Base-by-base conservation (phyloP, 1,284 basidiomycete species). In the Grifola frondosa region DNA sequence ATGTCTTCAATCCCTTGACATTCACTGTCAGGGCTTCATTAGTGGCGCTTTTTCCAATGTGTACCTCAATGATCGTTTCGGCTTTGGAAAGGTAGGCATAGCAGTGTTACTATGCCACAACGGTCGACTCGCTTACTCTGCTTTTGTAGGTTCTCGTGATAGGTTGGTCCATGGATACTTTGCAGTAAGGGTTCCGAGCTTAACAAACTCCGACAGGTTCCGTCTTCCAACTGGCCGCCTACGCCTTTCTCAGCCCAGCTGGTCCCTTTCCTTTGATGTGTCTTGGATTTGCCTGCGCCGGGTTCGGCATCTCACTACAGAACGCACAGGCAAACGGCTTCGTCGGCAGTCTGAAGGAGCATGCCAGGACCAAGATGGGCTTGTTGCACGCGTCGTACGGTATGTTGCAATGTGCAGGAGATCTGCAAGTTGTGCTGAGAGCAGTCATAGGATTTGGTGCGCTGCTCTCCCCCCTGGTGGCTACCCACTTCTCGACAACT, bases 251-350 rank as follows among this genome's bases (percentile, higher is more conserved):
- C 60, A 71, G 74, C 11, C 71, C 81, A 17, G 81, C 75, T 2
- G 73, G 77, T 3, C 86, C 87, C 0, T 90, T 84, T 59, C 80
- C 83, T 0, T 66, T 81, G 4, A 81, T 87, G 55, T 75, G 81
- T 32, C 55, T 81, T 31, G 74, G 77, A 0, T 88, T 75, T 54
- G 57, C 68, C 4, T 67, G 86, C 44, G 78, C 77, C 41, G 86
- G 87, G 1, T 73, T 81, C 45, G 84, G 81, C 1, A 62, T 80
- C n/a, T 52, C 49, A 16, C 30, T 58, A 25, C 57, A 80, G 71
- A 73, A 77, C 45, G 75, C 80, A 0, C 78, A 79, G 61, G 70
- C 74, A 2, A 83, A 80, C 50, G 77, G 75, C 1, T 79, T 75
- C 47, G 73, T 78, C 2, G 75, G 73, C 8, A 67, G 65, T 16